A percentile compares a stretch with the other conserved stretches of the same genome.
These are phyloP conservation scores for Wickerhamomyces bisporus DNA, from an alignment of 805 yeast genomes.

Conservation along the genomic window DNA sequence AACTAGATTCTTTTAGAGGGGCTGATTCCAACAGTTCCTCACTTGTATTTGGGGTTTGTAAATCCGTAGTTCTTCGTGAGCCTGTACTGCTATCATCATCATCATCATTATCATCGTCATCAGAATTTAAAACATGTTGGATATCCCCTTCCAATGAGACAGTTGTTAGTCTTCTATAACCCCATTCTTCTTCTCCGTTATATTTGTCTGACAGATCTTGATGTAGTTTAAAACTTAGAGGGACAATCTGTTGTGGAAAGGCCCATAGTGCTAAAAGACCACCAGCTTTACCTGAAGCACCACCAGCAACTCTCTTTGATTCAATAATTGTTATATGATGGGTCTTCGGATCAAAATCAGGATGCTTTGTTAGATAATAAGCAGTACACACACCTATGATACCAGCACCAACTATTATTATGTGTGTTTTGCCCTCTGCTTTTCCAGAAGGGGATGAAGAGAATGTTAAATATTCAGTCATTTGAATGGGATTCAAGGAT, in stretches of 20 bases:
- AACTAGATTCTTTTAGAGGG: conserved; percentile 10
- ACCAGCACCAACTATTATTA: conserved; percentile 89
- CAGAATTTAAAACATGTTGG: conserved; percentile 21
- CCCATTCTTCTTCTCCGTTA: conserved; percentile 88
- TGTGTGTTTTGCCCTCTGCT: conserved; percentile 60
- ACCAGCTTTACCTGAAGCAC: conserved; percentile 97
- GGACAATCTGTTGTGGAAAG: conserved; percentile 91
- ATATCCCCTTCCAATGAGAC: conserved; percentile 85
- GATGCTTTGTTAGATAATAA: conserved; percentile 79
- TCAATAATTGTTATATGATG: conserved; percentile 84
- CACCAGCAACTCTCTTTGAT: conserved; percentile 91
- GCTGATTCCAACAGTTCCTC: conserved; percentile 9
- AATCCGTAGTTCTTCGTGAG: neutral
- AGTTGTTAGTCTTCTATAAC: conserved; percentile 83
- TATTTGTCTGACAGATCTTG: conserved; percentile 73
- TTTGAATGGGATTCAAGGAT: no score
- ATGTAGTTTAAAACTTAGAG: conserved; percentile 80
- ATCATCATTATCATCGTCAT: conserved; percentile 15
- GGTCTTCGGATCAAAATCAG: conserved; percentile 63
- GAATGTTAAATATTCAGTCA: conserved; percentile 17
- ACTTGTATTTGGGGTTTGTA: conserved; percentile 10
- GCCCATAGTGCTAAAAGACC: conserved; percentile 95
- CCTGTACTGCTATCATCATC: conserved; percentile 5
- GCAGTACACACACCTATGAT: conserved; percentile 96
- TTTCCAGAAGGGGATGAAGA: conserved; percentile 23